Evolutionary conservation across 225 moss, liverwort and hornwort genomes (phyloP).

Genomic region (Takakia lepidozioides): DNA sequence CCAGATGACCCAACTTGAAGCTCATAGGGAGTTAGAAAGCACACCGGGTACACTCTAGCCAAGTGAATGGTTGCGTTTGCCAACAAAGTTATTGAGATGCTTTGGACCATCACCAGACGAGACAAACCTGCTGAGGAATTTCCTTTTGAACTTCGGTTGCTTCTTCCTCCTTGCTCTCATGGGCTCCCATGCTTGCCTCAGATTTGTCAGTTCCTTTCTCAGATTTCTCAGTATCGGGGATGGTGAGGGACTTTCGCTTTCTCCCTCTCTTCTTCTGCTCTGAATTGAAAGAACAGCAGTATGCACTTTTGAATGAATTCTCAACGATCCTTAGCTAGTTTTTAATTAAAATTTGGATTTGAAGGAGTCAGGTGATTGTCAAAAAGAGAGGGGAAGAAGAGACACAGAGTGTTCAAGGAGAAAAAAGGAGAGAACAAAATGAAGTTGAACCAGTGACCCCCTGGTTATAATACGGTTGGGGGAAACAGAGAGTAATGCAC

Average conservation of each 20-base stretch:
- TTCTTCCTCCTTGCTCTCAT: constrained; percentile 8
- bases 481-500: background rate
- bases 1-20: too few species aligned
- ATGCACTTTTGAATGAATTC: too few species aligned
- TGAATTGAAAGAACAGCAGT: constrained; percentile 7
- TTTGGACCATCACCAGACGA: too few species aligned
- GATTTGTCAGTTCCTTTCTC: constrained; percentile 19
- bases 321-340: constrained; percentile 6
- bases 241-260: constrained; percentile 28
- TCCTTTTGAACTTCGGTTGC: constrained; percentile 10
- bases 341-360: background rate
- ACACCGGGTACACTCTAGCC: too few species aligned
- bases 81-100: too few species aligned
- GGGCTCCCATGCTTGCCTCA: too few species aligned
- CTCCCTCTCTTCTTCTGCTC: constrained; percentile 36
- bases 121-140: too few species aligned
- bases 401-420: too few species aligned
- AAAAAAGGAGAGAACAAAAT: background rate
- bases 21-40: too few species aligned
- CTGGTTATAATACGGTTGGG: background rate
- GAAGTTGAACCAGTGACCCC: background rate
- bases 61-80: too few species aligned
- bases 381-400: too few species aligned
- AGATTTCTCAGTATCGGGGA: constrained; percentile 15
- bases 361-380: too few species aligned